These are phyloP conservation scores for Teratosphaeria pseudoeucalypti DNA, from an alignment of 2,329 filamentous ascomycete genomes.

Conservation along the genomic window DNA sequence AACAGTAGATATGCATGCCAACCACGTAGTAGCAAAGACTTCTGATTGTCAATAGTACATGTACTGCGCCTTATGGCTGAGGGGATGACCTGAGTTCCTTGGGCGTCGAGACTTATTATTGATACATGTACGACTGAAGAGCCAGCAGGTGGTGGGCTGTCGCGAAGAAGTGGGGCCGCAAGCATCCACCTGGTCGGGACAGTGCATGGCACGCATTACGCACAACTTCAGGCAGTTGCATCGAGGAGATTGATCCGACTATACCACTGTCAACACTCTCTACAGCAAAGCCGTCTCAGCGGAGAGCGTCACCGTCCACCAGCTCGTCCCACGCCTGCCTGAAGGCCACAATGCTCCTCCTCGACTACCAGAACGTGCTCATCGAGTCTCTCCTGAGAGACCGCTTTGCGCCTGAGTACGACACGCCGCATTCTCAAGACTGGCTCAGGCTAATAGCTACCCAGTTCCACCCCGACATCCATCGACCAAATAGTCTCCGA, in stretches of 20 bases:
- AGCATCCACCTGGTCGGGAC: not conserved
- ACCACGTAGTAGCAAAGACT: not conserved
- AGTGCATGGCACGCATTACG: not conserved
- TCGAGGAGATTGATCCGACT: not conserved
- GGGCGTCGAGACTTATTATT: not conserved
- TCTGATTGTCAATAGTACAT: not conserved
- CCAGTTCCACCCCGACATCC: slow-evolving; percentile 68
- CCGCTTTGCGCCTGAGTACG: slow-evolving; percentile 53
- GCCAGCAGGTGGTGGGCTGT: not conserved
- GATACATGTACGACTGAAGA: not conserved
- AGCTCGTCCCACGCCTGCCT: not conserved
- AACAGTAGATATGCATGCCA: too few species aligned
- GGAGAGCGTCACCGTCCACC: not conserved
- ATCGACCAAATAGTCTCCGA: slow-evolving; percentile 99
- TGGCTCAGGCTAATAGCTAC: slow-evolving; percentile 16
- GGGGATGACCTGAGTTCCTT: not conserved
- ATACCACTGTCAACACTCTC: not conserved
- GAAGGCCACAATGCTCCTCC: slow-evolving; percentile 58
- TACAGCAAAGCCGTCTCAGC: not conserved
- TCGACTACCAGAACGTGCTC: slow-evolving; percentile 98
- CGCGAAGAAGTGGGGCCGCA: not conserved
- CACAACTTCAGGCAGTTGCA: not conserved
- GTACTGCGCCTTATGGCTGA: not conserved
- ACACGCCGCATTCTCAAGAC: not conserved
- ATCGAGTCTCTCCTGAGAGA: slow-evolving; percentile 95